phyloP scores from a whole-genome alignment of 164 flowering plant genomes.

The Berberis thunbergii region DNA sequence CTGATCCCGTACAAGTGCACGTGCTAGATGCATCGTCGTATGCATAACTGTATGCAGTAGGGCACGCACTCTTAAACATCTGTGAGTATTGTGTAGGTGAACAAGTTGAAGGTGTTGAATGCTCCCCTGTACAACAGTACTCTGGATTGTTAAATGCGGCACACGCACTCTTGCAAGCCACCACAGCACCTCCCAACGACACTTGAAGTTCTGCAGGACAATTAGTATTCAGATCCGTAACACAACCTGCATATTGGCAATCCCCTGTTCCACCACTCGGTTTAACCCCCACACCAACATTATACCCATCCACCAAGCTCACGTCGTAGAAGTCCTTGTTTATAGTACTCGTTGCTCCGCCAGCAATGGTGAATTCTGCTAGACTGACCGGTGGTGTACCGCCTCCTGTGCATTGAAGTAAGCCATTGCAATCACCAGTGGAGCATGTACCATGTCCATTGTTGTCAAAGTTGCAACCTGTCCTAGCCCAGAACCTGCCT shows the following conservation, averaged over 20 bases:
- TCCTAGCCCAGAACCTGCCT: conserved; percentile 88
- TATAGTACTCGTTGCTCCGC: conserved; percentile 1
- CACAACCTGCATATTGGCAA: conserved; percentile 80
- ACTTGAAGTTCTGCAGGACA: conserved; percentile 75
- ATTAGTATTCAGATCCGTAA: conserved; percentile 48
- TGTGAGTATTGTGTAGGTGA: conserved; percentile 60
- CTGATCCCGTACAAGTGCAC: conserved; percentile 68
- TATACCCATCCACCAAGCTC: conserved; percentile 93
- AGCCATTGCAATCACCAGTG: conserved; percentile 76
- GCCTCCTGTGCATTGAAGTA: conserved; percentile 43
- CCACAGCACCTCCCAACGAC: conserved; percentile 32
- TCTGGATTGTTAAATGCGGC: conserved; percentile 61
- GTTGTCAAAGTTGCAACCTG: conserved; percentile 70
- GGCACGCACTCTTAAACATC: conserved; percentile 84
- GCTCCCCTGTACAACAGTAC: conserved; percentile 81
- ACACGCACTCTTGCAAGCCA: conserved; percentile 94
- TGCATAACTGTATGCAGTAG: conserved; percentile 86
- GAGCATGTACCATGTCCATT: conserved; percentile 56
- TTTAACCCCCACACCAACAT: conserved; percentile 53
- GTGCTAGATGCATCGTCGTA: conserved; percentile 89
- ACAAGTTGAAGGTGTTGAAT: conserved; percentile 63
- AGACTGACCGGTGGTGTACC: conserved; percentile 69
- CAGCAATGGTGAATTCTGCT: conserved; percentile 69
- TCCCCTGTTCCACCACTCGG: conserved; percentile 60
- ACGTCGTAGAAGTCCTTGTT: conserved; percentile 87